Evolutionary conservation across 2,329 filamentous ascomycete genomes (phyloP), one percentile per base, ranked within the genome.

Genomic region (Colletotrichum incanum): DNA sequence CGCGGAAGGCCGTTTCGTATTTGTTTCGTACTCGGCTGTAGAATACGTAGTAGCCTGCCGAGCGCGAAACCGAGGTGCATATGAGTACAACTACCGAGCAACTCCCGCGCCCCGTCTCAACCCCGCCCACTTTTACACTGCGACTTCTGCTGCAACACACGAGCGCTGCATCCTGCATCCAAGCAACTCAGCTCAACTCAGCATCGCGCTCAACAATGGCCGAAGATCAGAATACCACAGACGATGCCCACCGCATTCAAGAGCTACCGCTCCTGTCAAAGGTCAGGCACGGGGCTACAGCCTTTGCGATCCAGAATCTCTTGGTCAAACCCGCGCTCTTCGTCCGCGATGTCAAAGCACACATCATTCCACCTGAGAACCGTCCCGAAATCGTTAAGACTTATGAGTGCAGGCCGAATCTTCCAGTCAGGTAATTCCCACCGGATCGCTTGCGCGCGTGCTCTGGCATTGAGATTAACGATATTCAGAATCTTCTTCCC

Each of bases 401-500:
- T 2, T 74, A 74, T 56, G 45, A 65, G 34, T 74, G 72, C 41
- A 62, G 72, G 5, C 65, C 72, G n/a, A 14, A 59, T 37, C 70
- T 74, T 23, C 72, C 72, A n/a, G 70, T 74, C 50, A 65, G 72
- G 72, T 72, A 62, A 23, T 56, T n/a, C 54, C 50, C 16, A 58
- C 34, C 54, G 3, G n/a, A 41, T 52, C 37, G 16, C 47, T 52
- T 23, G 23, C 11, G 9, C 50, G 28, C 7, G 5, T 23, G 2
- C 20, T 8, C 5, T 43, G 43, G 26, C 60, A 61, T 39, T 2
- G 31, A 12, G 34, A 54, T 26, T 73, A 39, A 67, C 28, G 26
- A 34, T 26, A 41, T 62, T 18, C 39, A 74, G 81, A 56, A 77
- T 87, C 49, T 87, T 86, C 78, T 81, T 82, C 49, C 85, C 85